These are phyloP conservation scores for Penicillium samsonianum DNA, from an alignment of 495 filamentous ascomycete genomes.

Conservation along the genomic window DNA sequence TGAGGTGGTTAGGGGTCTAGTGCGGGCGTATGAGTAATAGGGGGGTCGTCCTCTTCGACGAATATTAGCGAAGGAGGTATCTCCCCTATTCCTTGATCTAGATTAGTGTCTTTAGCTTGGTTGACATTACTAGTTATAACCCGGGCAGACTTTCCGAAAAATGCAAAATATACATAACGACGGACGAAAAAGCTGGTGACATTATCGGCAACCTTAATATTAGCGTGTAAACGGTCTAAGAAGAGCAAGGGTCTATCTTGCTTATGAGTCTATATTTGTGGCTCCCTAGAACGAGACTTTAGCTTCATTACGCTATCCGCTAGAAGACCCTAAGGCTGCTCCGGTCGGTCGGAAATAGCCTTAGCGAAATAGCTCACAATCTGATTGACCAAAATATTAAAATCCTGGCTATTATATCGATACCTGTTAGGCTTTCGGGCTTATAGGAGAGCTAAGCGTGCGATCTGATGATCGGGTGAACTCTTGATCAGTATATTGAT, in stretches of 20 bases:
- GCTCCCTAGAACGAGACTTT: conserved; percentile 23
- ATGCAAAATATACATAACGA: conserved; percentile 36
- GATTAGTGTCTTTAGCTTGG: too few species aligned
- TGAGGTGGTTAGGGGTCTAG: too few species aligned
- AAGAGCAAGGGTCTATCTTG: conserved; percentile 31
- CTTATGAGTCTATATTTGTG: conserved; percentile 18
- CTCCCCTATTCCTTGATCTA: too few species aligned
- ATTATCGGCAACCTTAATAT: conserved; percentile 17
- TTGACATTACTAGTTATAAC: too few species aligned
- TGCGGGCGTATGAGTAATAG: too few species aligned
- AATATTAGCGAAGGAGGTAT: too few species aligned
- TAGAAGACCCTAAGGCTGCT: conserved; percentile 8
- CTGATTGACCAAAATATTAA: conserved; percentile 23
- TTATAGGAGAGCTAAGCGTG: conserved; percentile 29
- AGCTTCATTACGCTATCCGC: conserved; percentile 16
- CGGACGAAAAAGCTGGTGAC: conserved; percentile 36
- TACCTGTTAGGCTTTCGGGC: conserved; percentile 33
- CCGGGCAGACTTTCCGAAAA: conserved; percentile 29
- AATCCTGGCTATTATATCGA: conserved; percentile 24
- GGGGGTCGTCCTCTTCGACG: too few species aligned
- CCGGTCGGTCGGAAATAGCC: conserved; percentile 17
- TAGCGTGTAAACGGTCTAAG: conserved; percentile 28
- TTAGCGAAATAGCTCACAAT: conserved; percentile 25
- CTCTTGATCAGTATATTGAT: conserved; percentile 25
- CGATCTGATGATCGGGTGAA: conserved; percentile 36